Base-by-base conservation (phyloP, 192 early-diverging fungal species). In the Entrophospora sp. region DNA sequence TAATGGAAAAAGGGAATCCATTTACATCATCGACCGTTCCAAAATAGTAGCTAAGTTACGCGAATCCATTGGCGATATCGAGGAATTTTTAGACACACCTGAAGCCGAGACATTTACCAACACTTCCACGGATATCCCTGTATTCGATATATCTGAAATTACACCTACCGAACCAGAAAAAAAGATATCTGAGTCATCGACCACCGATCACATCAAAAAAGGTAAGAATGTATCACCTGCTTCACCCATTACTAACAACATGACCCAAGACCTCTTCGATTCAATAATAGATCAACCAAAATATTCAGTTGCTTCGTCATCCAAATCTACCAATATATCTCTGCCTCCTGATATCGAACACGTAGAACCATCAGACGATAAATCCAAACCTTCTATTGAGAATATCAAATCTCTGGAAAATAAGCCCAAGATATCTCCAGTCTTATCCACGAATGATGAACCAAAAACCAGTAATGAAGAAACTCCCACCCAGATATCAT, bases 61-160 rank as follows among this genome's bases (percentile, higher is more conserved):
- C 44, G 59, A 61, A 44, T 61, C 40, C 13, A 5, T 44, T 18
- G 25, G 37, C 12, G 40, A 61, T 61, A 44, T 61, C 9, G 25
- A 61, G 10, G 27, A 61, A 61, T 61, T 61, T 61, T 20, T 44
- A n/a, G 59, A 44, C 31, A 0, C 25, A 61, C 59, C 40, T 61
- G 38, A 61, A 61, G 37, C 59, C 25, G 59, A 61, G 59, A 61
- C 2, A 61, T 42, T n/a, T n/a, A n/a, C n/a, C n/a, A n/a, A n/a
- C n/a, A n/a, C n/a, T n/a, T n/a, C n/a, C n/a, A n/a, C n/a, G n/a
- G n/a, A n/a, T n/a, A n/a, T n/a, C n/a, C 59, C 31, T 40, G 25
- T 61, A 61, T 61, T 61, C 14, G 27, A 61, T 28, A 28, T 61
- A 61, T 40, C 59, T 61, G 59, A 44, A 61, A 34, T 44, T 44